These are phyloP conservation scores for Ceriops tagal DNA, from an alignment of 345 rosid species.

Conservation along the genomic window DNA sequence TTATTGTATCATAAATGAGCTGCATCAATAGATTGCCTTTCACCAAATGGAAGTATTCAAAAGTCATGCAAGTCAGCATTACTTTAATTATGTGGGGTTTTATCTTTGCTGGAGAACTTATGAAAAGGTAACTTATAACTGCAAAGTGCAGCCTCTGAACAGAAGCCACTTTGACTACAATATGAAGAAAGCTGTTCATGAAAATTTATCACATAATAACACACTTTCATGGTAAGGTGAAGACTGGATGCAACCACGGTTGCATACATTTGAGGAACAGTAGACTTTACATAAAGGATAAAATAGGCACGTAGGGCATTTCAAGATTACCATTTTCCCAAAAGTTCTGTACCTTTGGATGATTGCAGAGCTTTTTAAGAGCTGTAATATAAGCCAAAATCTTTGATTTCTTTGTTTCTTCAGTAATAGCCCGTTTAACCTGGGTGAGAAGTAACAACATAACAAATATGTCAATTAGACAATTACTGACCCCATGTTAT, in stretches of 20 bases:
- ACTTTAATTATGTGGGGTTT: too few species aligned
- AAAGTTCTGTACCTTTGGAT: constrained; percentile 70
- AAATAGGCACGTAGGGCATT: neutral
- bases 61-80: too few species aligned
- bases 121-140: neutral
- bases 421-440: constrained; percentile 80
- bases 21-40: constrained; percentile 31
- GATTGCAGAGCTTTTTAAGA: constrained; percentile 99
- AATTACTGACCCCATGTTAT: neutral
- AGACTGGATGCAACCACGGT: neutral
- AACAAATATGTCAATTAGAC: neutral
- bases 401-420: constrained; percentile 78
- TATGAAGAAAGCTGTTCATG: neutral
- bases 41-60: neutral
- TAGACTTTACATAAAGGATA: neutral
- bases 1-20: constrained; percentile 93
- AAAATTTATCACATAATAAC: neutral
- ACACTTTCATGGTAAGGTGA: too few species aligned
- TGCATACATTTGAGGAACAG: neutral
- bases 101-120: neutral
- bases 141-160: neutral
- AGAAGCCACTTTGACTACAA: neutral
- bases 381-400: constrained; percentile 96
- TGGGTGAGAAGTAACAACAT: constrained; percentile 28
- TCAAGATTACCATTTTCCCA: neutral